These are phyloP conservation scores for Starmerella ratchasimensis DNA, from an alignment of 805 yeast species.

Conservation along the genomic window DNA sequence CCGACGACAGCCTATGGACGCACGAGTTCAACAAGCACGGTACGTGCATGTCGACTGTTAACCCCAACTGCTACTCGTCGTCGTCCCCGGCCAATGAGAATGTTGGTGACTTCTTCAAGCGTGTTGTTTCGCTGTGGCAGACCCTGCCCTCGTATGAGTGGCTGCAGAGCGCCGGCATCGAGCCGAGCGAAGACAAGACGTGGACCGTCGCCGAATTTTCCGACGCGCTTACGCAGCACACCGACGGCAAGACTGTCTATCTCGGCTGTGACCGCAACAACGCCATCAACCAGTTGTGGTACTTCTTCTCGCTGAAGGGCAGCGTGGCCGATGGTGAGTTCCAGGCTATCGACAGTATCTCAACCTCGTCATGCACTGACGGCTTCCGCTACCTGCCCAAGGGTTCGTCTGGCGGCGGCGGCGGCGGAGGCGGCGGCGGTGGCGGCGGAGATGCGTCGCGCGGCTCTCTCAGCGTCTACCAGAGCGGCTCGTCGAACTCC, in stretches of 20 bases:
- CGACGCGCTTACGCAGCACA: conserved; percentile 26
- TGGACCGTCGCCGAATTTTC: conserved; percentile 37
- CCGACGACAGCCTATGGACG: conserved; percentile 62
- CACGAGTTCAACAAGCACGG: conserved; percentile 94
- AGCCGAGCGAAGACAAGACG: conserved; percentile 44
- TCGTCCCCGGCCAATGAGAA: conserved; percentile 25
- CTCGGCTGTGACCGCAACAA: conserved; percentile 42
- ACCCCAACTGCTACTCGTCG: conserved; percentile 49
- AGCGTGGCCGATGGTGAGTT: conserved; percentile 55
- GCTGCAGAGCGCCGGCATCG: conserved; percentile 53
- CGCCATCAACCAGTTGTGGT: conserved; percentile 59
- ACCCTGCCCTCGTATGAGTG: conserved; percentile 54
- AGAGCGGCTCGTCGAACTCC: conserved; percentile 27
- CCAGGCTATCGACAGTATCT: conserved; percentile 40
- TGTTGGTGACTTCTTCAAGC: conserved; percentile 58
- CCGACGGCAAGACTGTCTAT: conserved; percentile 40
- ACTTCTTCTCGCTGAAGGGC: conserved; percentile 63
- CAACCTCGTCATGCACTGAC: conserved; percentile 51
- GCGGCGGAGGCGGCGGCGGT: conserved; percentile 21
- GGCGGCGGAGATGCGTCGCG: conserved; percentile 21
- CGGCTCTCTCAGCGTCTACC: conserved; percentile 36
- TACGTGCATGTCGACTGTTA: conserved; percentile 73
- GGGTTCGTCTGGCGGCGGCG: conserved; percentile 27
- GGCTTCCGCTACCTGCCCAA: conserved; percentile 70
- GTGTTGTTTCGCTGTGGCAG: conserved; percentile 44